phyloP scores from a whole-genome alignment of 139 green algal species.

The Edaphochlamys debaryana region DNA sequence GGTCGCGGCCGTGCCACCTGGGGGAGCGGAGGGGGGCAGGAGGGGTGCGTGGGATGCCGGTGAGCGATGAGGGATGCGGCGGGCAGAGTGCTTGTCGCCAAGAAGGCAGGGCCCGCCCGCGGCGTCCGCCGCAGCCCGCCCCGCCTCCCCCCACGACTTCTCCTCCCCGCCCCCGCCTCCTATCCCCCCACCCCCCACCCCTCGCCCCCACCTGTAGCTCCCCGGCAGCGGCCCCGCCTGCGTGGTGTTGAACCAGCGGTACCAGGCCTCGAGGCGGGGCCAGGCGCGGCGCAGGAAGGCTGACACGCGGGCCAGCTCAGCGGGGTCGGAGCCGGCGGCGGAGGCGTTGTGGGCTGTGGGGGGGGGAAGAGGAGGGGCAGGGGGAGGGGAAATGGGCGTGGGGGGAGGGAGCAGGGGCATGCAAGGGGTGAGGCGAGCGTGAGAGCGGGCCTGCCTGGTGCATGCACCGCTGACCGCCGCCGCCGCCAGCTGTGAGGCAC shows the following conservation, averaged over 20 bases:
- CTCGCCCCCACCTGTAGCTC: conserved; percentile 51
- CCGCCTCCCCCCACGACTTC: too few relatives aligned
- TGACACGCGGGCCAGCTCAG: conserved; percentile 33
- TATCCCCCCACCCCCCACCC: too few relatives aligned
- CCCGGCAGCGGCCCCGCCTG: conserved; percentile 72
- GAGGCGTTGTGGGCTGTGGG: neutral
- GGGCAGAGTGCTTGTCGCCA: too few relatives aligned
- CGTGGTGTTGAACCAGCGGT: conserved; percentile 88
- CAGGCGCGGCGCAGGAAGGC: conserved; percentile 67
- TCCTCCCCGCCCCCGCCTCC: neutral
- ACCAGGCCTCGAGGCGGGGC: conserved; percentile 87
- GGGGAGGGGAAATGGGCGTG: too few relatives aligned
- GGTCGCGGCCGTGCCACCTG: conserved; percentile 76
- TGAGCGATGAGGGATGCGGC: neutral
- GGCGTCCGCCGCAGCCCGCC: too few relatives aligned
- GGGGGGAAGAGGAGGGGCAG: too few relatives aligned
- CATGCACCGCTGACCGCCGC: too few relatives aligned
- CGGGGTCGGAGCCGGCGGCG: neutral
- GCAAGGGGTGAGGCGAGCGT: too few relatives aligned
- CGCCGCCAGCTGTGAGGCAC: too few relatives aligned
- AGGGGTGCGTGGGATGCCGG: neutral
- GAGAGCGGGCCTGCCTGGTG: too few relatives aligned
- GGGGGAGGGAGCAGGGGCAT: too few relatives aligned
- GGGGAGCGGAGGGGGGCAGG: neutral
- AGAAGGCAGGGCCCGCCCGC: too few relatives aligned